These are phyloP conservation scores for Petasospora fabianii DNA, from an alignment of 1,139 yeast species.

Conservation along the genomic window DNA sequence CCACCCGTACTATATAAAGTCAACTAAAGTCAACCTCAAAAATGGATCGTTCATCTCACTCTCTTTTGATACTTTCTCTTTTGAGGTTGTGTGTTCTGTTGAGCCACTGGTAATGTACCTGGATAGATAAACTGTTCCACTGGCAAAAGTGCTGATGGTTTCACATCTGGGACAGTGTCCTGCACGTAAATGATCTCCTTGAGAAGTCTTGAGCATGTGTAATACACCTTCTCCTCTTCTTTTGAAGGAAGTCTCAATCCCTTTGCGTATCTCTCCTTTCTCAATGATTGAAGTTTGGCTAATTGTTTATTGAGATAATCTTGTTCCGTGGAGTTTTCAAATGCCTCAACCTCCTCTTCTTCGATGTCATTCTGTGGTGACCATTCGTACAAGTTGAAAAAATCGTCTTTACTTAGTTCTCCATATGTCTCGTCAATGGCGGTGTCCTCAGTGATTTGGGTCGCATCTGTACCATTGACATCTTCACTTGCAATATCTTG, in stretches of 20 bases:
- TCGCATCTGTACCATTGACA: slow-evolving; percentile 1
- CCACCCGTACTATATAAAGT: not conserved
- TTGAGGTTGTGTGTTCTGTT: slow-evolving; percentile 26
- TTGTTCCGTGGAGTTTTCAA: slow-evolving; percentile 44
- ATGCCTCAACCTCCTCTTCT: slow-evolving; percentile 50
- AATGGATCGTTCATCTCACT: slow-evolving; percentile 16
- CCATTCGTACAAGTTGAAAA: slow-evolving; percentile 48
- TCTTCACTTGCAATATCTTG: not conserved
- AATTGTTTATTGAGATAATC: slow-evolving; percentile 54
- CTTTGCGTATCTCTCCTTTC: slow-evolving; percentile 52
- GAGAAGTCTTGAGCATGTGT: slow-evolving; percentile 47
- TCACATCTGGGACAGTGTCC: slow-evolving; percentile 26
- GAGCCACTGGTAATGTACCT: slow-evolving; percentile 75
- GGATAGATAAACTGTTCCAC: slow-evolving; percentile 68
- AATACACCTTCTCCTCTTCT: slow-evolving; percentile 48
- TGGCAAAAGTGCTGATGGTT: slow-evolving; percentile 44
- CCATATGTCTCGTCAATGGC: slow-evolving; percentile 3
- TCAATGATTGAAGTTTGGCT: slow-evolving; percentile 56
- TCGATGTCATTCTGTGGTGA: slow-evolving; percentile 47
- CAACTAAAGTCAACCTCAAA: not conserved
- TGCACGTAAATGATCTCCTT: slow-evolving; percentile 38
- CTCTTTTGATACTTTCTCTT: slow-evolving; percentile 31
- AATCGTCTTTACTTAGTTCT: slow-evolving; percentile 12
- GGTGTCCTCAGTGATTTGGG: slow-evolving; percentile 2
- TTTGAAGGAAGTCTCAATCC: slow-evolving; percentile 38